These are phyloP conservation scores for Aureobasidium vineae DNA, from an alignment of 2,329 filamentous ascomycete species.

Conservation along the genomic window DNA sequence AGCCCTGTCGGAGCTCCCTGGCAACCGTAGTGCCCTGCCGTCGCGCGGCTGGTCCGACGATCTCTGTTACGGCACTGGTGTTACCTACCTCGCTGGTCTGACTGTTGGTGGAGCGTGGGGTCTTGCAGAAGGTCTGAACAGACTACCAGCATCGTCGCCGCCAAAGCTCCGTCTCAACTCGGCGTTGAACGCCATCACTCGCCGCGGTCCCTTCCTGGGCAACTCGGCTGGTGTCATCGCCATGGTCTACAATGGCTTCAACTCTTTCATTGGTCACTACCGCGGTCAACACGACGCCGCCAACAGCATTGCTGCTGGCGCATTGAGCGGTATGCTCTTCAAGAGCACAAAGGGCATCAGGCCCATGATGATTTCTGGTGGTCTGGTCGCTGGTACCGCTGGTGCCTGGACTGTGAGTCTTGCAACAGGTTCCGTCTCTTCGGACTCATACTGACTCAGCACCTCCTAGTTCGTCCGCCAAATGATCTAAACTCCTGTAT, in stretches of 20 bases:
- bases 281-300: slow-evolving; percentile 84
- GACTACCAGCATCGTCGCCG: slow-evolving; percentile 66
- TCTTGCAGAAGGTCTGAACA: slow-evolving; percentile 80
- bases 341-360: slow-evolving; percentile 89
- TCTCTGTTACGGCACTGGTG: slow-evolving; percentile 93
- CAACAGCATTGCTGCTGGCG: slow-evolving; percentile 84
- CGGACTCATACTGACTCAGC: not conserved
- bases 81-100: slow-evolving; percentile 87
- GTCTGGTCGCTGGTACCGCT: slow-evolving; percentile 81
- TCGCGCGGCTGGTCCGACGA: slow-evolving; percentile 98
- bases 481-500: slow-evolving; percentile 10
- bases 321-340: slow-evolving; percentile 87
- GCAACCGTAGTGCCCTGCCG: slow-evolving; percentile 81
- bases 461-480: slow-evolving; percentile 12
- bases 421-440: not conserved
- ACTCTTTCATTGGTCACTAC: slow-evolving; percentile 75
- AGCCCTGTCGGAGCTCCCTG: slow-evolving; percentile 79
- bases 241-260: slow-evolving; percentile 92
- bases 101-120: slow-evolving; percentile 88
- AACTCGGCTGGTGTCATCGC: slow-evolving; percentile 96
- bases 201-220: slow-evolving; percentile 89
- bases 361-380: slow-evolving; percentile 93
- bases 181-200: slow-evolving; percentile 89
- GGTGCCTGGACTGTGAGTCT: slow-evolving; percentile 83
- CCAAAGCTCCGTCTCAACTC: slow-evolving; percentile 93